Conservation (phyloP, 106 monocot species). For the Triglochin maritima region DNA sequence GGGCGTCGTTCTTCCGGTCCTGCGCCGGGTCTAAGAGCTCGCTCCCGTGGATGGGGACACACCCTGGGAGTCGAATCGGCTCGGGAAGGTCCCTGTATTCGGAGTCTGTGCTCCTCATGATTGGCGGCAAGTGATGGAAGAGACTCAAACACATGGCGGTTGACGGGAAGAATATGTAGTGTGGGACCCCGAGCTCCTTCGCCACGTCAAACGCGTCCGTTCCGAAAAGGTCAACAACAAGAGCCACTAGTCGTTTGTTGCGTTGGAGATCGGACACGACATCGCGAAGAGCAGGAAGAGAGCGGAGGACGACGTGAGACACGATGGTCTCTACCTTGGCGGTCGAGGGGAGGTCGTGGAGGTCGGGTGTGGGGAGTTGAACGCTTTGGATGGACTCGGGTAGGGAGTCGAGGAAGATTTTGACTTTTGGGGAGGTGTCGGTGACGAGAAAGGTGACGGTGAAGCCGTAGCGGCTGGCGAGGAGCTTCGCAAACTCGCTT, state of each 20-base stretch:
- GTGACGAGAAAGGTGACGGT: constrained; percentile 38
- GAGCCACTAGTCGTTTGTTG: constrained; percentile 22
- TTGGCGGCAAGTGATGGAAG: constrained; percentile 21
- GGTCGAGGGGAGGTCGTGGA: constrained; percentile 34
- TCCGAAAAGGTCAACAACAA: constrained; percentile 52
- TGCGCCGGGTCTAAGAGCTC: no score
- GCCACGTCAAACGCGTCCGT: constrained; percentile 15
- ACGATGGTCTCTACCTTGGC: constrained; percentile 22
- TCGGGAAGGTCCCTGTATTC: constrained; percentile 35
- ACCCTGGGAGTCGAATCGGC: constrained; percentile 35
- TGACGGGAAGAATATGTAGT: constrained; percentile 31
- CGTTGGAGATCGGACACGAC: constrained; percentile 12
- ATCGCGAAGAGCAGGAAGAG: constrained; percentile 26
- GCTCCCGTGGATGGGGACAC: constrained; percentile 34
- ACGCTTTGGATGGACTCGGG: constrained; percentile 22
- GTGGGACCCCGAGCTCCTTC: constrained; percentile 21
- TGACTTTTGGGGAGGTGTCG: constrained; percentile 12
- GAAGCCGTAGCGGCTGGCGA: constrained; percentile 30
- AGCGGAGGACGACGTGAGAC: constrained; percentile 17
- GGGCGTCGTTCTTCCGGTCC: constrained; percentile 16
- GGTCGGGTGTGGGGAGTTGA: constrained; percentile 28
- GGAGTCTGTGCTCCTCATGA: constrained; percentile 13
- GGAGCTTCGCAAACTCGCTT: constrained; percentile 30
- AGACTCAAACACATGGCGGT: constrained; percentile 16
- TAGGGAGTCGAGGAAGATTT: constrained; percentile 31